phyloP scores from a whole-genome alignment of 371 early-diverging fungal species.

The Zychaea mexicana region DNA sequence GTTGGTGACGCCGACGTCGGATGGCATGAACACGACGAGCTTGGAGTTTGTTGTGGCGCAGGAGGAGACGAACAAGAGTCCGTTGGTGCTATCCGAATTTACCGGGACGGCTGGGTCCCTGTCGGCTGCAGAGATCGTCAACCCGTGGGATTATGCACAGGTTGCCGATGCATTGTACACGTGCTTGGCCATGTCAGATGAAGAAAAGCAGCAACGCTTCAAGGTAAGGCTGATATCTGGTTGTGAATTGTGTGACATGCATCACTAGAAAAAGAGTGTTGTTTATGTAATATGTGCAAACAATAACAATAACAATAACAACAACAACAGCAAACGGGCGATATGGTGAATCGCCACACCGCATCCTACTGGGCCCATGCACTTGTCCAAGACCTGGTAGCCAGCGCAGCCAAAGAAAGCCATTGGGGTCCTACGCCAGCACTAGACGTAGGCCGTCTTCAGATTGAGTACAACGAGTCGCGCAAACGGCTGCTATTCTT shows the following conservation, averaged over 20 bases:
- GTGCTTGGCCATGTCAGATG: slow-evolving; percentile 74
- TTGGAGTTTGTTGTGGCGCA: slow-evolving; percentile 98
- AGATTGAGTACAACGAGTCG: slow-evolving; percentile 50
- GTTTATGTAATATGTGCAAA: background rate
- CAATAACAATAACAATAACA: background rate
- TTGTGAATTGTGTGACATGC: background rate
- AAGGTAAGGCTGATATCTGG: slow-evolving; percentile 50
- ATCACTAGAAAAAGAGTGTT: background rate
- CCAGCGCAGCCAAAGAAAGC: slow-evolving; percentile 29
- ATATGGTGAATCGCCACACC: slow-evolving; percentile 87
- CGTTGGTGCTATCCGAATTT: slow-evolving; percentile 95
- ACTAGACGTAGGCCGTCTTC: slow-evolving; percentile 48
- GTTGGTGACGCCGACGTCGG: slow-evolving; percentile 93
- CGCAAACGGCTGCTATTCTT: slow-evolving; percentile 77
- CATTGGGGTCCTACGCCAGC: slow-evolving; percentile 61
- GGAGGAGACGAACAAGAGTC: slow-evolving; percentile 78
- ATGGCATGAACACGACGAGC: slow-evolving; percentile 99
- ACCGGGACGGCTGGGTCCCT: slow-evolving; percentile 95
- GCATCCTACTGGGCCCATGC: slow-evolving; percentile 90
- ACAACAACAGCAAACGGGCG: slow-evolving; percentile 65
- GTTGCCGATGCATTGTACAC: slow-evolving; percentile 87
- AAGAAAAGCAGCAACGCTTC: slow-evolving; percentile 91
- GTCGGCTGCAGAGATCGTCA: slow-evolving; percentile 85
- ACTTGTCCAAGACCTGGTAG: slow-evolving; percentile 68
- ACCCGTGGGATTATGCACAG: slow-evolving; percentile 93